Evolutionary conservation across 1,139 yeast species (phyloP).

Genomic region (Nakaseomyces sp.): DNA sequence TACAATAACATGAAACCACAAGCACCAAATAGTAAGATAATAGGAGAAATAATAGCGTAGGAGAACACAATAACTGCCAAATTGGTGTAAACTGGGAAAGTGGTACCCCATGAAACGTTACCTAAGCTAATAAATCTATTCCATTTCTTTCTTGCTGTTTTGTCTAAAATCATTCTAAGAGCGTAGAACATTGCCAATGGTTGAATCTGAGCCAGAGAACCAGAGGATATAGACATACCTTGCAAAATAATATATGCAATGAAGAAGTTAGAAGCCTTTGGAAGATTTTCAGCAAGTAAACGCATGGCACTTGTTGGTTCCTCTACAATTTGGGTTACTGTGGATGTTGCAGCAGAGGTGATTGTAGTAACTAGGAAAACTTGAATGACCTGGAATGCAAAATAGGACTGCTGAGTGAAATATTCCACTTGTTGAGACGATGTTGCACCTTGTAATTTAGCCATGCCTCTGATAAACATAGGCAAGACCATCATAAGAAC

Average conservation of each 20-base stretch:
- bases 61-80: constrained; percentile 63
- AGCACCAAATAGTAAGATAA: constrained; percentile 57
- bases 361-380: constrained; percentile 74
- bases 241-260: constrained; percentile 54
- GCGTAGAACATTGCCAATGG: constrained; percentile 37
- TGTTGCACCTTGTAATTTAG: constrained; percentile 60
- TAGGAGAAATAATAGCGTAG: constrained; percentile 73
- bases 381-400: constrained; percentile 82
- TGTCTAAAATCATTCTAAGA: constrained; percentile 36
- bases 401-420: constrained; percentile 79
- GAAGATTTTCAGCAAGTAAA: constrained; percentile 51
- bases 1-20: constrained; percentile 51
- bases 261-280: constrained; percentile 66
- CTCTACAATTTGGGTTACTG: constrained; percentile 45
- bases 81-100: constrained; percentile 64
- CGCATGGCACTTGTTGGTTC: constrained; percentile 50
- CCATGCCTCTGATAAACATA: constrained; percentile 62
- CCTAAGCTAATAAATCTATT: constrained; percentile 40
- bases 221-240: constrained; percentile 64
- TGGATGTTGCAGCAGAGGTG: constrained; percentile 72
- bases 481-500: constrained; percentile 71
- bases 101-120: constrained; percentile 61
- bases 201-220: constrained; percentile 47
- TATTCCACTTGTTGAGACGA: constrained; percentile 65
- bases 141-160: constrained; percentile 63